Percentiles rank a stretch among this genome's conserved stretches.
Conservation (phyloP, 306 rosid genomes). For the Acacia crassicarpa region DNA sequence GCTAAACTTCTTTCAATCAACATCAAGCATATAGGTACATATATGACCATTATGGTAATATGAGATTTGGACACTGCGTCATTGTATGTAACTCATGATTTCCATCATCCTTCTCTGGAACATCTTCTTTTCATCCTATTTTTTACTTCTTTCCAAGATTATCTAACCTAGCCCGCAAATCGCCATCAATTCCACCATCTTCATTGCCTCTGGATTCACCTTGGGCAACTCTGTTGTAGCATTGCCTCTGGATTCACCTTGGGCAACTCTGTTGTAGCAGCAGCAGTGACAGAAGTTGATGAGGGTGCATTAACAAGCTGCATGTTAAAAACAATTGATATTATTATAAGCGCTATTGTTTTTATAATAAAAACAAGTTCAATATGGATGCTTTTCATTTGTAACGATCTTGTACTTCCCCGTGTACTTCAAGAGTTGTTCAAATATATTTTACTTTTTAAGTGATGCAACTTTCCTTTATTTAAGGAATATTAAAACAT, state of each 20-base stretch:
- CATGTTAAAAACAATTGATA: slow-evolving; percentile 17
- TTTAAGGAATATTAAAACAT: no score
- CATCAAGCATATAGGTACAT: not conserved
- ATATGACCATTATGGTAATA: slow-evolving; percentile 15
- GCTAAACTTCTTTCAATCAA: not conserved
- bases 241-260: no score
- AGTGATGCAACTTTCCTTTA: no score
- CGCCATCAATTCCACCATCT: slow-evolving; percentile 76
- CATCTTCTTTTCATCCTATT: not conserved
- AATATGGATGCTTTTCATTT: not conserved
- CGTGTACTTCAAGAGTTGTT: no score
- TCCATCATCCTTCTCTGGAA: slow-evolving; percentile 14
- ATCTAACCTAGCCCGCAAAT: slow-evolving; percentile 56
- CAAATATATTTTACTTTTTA: no score
- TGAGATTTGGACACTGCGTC: slow-evolving; percentile 6
- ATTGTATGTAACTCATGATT: slow-evolving; percentile 15
- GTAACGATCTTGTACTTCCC: no score
- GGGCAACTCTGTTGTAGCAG: no score
- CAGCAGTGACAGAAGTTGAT: slow-evolving; percentile 58
- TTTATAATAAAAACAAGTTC: not conserved
- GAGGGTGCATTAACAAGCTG: slow-evolving; percentile 82
- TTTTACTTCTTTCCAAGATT: slow-evolving; percentile 41
- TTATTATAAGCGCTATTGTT: not conserved
- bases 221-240: slow-evolving; percentile 65
- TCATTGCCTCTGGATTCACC: slow-evolving; percentile 68